These are phyloP conservation scores for Pseudocercospora pini-densiflorae DNA, from an alignment of 2,329 filamentous ascomycete genomes.

Conservation along the genomic window DNA sequence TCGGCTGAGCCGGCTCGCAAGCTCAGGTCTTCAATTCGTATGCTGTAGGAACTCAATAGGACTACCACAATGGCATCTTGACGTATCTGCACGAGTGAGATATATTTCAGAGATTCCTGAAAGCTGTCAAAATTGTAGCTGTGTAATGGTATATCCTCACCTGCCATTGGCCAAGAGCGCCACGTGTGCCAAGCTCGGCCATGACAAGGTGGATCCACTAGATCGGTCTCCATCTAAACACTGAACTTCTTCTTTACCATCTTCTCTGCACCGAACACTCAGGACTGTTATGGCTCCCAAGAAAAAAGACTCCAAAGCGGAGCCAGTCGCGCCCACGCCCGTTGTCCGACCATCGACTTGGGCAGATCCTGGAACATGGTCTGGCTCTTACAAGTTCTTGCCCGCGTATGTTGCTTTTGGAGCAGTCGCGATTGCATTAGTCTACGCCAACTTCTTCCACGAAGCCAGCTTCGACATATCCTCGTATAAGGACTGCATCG, in stretches of 20 bases:
- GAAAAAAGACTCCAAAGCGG: neutral
- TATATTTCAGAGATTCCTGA: neutral
- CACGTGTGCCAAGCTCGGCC: constrained; percentile 1
- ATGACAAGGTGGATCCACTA: neutral
- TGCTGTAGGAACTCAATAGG: no score
- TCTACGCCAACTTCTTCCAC: constrained; percentile 26
- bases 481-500: constrained; percentile 28
- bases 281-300: neutral
- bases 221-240: neutral
- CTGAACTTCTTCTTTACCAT: neutral
- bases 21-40: no score
- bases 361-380: constrained; percentile 32
- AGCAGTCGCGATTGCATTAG: constrained; percentile 24
- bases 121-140: neutral
- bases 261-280: neutral
- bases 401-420: constrained; percentile 22
- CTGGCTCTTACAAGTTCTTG: constrained; percentile 24
- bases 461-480: constrained; percentile 26
- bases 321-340: neutral
- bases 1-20: no score
- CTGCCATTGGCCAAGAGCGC: constrained; percentile 4
- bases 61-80: no score
- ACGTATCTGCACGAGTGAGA: no score
- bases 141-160: neutral
- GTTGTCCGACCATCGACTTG: constrained; percentile 23